These are phyloP conservation scores for Pseudozyma sp. DNA, from an alignment of 1,284 basidiomycete genomes.

Conservation along the genomic window DNA sequence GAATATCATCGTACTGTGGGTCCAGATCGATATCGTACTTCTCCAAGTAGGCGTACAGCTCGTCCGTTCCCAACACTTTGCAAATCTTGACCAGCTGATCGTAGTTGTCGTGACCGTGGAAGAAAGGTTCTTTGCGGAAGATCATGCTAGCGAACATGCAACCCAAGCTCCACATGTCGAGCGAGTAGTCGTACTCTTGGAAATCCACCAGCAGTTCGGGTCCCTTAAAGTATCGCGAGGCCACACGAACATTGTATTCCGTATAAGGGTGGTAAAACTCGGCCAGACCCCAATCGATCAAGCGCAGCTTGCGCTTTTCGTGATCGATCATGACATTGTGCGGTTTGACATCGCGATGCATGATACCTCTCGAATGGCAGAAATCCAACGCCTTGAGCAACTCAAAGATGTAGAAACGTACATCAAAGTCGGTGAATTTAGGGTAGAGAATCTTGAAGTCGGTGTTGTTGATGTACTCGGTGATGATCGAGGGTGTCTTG, in stretches of 20 bases:
- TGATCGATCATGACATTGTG: constrained; percentile 99
- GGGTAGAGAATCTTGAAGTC: constrained; percentile 98
- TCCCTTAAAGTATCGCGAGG: constrained; percentile 97
- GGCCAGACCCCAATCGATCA: constrained; percentile 99
- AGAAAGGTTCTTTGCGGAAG: constrained; percentile 99
- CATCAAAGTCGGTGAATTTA: constrained; percentile 92
- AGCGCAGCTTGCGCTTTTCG: constrained; percentile 89
- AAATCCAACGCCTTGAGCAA: constrained; percentile 97
- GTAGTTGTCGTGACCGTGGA: constrained; percentile 99
- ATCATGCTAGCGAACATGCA: constrained; percentile 91
- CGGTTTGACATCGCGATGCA: constrained; percentile 99
- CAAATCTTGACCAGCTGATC: constrained; percentile 98
- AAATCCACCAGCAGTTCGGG: constrained; percentile 97
- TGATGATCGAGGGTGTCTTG: constrained; percentile 96
- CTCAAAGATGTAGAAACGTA: constrained; percentile 96
- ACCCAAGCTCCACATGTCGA: constrained; percentile 97
- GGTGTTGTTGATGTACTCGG: constrained; percentile 98
- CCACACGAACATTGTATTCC: constrained; percentile 97
- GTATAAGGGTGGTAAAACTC: constrained; percentile 99
- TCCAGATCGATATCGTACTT: constrained; percentile 77
- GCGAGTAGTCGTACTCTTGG: constrained; percentile 91
- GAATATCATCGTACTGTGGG: constrained; percentile 68
- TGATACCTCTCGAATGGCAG: constrained; percentile 97
- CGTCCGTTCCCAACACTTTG: constrained; percentile 96
- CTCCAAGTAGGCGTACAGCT: constrained; percentile 78